Evolutionary conservation across 1,284 basidiomycete species (phyloP), one percentile per base, ranked within the genome.

Genomic region (Puccinia triticina): DNA sequence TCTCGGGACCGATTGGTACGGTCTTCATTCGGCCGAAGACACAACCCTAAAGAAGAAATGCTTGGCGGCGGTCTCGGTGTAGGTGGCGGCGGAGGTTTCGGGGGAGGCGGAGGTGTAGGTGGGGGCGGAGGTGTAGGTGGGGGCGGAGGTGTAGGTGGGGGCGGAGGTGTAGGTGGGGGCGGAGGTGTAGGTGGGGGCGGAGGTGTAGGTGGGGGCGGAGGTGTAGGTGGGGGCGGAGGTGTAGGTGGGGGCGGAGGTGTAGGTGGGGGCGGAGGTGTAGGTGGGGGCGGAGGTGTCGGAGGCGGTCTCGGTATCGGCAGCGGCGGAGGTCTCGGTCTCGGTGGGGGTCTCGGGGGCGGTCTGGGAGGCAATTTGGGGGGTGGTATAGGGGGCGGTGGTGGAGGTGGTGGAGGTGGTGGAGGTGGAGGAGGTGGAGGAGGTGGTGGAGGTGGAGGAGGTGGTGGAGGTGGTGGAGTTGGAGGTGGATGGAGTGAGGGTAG

Each of bases 321-420:
- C 26, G 76, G 82, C 34, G 57, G 46, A 8, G 66, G 46, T 32
- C 37, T 64, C 26, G 78, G 23, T 21, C 21, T 21, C 18, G 46
- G 77, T 67, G 61, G 26, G 32, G 67, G 46, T 55, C 7, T 40
- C 37, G 57, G 32, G 8, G 46, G 73, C n/a, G 55, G 64, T 40
- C 32, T 37, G 40, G n/a, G 43, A 1, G 26, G 29, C 32, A 29
- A 26, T 5, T 5, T 16, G 8, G 79, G 34, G 5, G 61, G 32
- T 48, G 82, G 26, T 2, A 26, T 82, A 43, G 61, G 81, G 73
- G 48, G 21, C 67, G 23, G 79, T 34, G 23, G 76, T 61, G 29
- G 75, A 26, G 23, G 43, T 46, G 43, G 43, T n/a, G 29, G 83
- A 82, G 29, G 78, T 16, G 59, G 3, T 29, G 59, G 59, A 26